Conservation (phyloP, 371 early-diverging fungal genomes). For the Mucor lusitanicus region DNA sequence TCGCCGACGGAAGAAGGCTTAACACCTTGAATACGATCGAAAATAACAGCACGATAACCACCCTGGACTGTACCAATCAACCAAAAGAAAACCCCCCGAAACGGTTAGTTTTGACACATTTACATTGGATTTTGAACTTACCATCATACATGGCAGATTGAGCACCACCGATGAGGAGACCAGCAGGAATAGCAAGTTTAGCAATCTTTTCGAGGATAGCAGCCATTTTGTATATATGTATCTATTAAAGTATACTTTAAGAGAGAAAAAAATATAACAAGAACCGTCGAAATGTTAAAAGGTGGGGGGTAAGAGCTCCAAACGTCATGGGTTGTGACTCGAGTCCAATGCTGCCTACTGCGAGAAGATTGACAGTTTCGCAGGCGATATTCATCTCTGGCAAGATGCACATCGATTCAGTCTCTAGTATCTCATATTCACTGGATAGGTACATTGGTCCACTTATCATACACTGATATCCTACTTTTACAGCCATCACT, state of each 20-base stretch:
- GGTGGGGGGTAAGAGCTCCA: neutral
- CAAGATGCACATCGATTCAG: no score
- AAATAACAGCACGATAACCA: slow-evolving; percentile 95
- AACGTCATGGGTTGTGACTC: slow-evolving; percentile 8
- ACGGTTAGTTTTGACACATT: slow-evolving; percentile 18
- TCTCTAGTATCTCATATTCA: no score
- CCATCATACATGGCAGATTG: slow-evolving; percentile 94
- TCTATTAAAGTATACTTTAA: slow-evolving; percentile 6
- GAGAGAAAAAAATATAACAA: neutral
- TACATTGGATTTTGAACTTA: slow-evolving; percentile 38
- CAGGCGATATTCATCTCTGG: no score
- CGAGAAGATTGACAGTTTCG: neutral
- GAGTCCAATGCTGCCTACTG: neutral
- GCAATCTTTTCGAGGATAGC: slow-evolving; percentile 59
- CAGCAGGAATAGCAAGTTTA: slow-evolving; percentile 69
- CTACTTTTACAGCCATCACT: no score
- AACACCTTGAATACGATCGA: slow-evolving; percentile 95
- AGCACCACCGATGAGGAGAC: slow-evolving; percentile 64
- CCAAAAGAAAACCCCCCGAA: slow-evolving; percentile 2
- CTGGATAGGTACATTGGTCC: no score
- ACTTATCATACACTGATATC: no score
- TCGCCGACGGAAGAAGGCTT: slow-evolving; percentile 79
- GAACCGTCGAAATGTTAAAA: neutral
- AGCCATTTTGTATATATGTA: slow-evolving; percentile 29
- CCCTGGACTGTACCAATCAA: slow-evolving; percentile 76